Conservation (phyloP, 306 rosid species). For the Cicer judaicum region DNA sequence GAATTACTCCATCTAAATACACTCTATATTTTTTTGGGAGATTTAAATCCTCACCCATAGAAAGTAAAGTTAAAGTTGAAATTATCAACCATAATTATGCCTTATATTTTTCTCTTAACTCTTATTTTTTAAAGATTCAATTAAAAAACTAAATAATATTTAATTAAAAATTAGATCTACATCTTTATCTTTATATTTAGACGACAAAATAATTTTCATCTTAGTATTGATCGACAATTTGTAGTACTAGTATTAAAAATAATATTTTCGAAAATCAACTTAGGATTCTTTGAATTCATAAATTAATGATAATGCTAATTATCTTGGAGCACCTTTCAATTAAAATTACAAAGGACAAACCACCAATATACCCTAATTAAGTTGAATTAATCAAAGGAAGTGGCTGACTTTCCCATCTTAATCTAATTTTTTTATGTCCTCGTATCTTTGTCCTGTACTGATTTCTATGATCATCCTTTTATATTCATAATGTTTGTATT, state of each 20-base stretch:
- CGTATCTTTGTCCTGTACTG: slow-evolving; percentile 42
- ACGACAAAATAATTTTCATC: slow-evolving; percentile 41
- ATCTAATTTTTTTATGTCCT: slow-evolving; percentile 37
- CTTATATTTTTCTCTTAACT: too few relatives aligned
- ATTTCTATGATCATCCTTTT: slow-evolving; percentile 37
- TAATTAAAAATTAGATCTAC: neutral
- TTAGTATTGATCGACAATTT: slow-evolving; percentile 48
- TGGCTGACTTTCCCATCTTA: slow-evolving; percentile 39
- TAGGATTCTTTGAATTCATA: slow-evolving; percentile 39
- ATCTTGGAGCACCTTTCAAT: slow-evolving; percentile 39
- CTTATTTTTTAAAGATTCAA: too few relatives aligned
- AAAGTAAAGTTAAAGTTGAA: too few relatives aligned
- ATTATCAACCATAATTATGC: too few relatives aligned
- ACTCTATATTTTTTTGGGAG: too few relatives aligned
- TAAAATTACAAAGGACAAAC: slow-evolving; percentile 42
- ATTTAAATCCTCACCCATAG: too few relatives aligned
- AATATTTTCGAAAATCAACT: slow-evolving; percentile 10
- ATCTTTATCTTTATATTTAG: slow-evolving; percentile 19
- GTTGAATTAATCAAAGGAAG: slow-evolving; percentile 37
- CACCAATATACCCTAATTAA: neutral
- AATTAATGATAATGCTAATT: slow-evolving; percentile 40
- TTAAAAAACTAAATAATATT: too few relatives aligned
- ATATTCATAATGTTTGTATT: slow-evolving; percentile 22
- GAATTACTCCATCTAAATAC: too few relatives aligned
- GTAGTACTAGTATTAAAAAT: slow-evolving; percentile 30